phyloP scores from a whole-genome alignment of 2,329 filamentous ascomycete species.

The Coniochaeta pulveracea region DNA sequence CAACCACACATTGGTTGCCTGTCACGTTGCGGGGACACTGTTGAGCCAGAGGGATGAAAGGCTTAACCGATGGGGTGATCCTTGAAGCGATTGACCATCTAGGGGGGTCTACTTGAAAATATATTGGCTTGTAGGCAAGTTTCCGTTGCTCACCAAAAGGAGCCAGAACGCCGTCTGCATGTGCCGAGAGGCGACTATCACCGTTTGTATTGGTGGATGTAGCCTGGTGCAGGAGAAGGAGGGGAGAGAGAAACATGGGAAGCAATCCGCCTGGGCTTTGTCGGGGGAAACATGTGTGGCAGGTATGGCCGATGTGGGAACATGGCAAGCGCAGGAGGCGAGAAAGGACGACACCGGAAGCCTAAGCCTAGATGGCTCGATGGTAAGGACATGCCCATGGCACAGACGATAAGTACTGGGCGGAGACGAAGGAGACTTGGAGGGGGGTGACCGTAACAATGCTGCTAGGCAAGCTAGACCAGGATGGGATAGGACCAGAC shows the following conservation, averaged over 20 bases:
- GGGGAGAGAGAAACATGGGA: constrained; percentile 8
- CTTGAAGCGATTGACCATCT: constrained; percentile 15
- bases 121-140: constrained; percentile 17
- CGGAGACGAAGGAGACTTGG: neutral
- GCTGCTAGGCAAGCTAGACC: constrained; percentile 8
- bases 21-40: constrained; percentile 11
- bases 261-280: constrained; percentile 9
- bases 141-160: constrained; percentile 22
- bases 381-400: constrained; percentile 8
- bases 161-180: constrained; percentile 21
- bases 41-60: constrained; percentile 15
- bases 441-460: constrained; percentile 11
- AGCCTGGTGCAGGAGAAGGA: constrained; percentile 14
- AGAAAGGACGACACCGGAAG: constrained; percentile 9
- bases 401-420: constrained; percentile 5
- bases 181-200: constrained; percentile 26
- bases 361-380: constrained; percentile 13
- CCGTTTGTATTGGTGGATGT: constrained; percentile 23
- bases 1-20: constrained; percentile 11
- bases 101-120: constrained; percentile 11
- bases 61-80: constrained; percentile 20
- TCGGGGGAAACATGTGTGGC: constrained; percentile 7
- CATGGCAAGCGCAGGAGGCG: constrained; percentile 11
- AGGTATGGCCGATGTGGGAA: constrained; percentile 5
- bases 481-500: constrained; percentile 11